A percentile compares a stretch with the other conserved stretches of the same genome.
phyloP scores from a whole-genome alignment of 2,329 filamentous ascomycete species.

The Pezizomycotina sp. region DNA sequence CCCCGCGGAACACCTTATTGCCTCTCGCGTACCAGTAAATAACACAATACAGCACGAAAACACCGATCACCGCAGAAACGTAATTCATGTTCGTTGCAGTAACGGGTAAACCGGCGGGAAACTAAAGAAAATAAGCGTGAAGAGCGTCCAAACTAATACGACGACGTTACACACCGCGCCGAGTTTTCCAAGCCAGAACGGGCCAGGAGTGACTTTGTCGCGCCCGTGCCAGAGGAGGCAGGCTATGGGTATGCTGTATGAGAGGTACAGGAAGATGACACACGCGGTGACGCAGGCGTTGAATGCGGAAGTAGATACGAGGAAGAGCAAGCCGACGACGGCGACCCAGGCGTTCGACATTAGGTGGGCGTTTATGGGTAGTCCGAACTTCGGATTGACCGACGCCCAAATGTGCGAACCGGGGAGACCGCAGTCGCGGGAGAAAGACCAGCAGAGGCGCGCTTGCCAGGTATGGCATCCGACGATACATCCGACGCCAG shows the following conservation, averaged over 20 bases:
- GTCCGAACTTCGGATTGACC: slow-evolving; percentile 28
- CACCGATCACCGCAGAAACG: slow-evolving; percentile 26
- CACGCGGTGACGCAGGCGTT: slow-evolving; percentile 27
- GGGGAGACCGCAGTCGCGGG: slow-evolving; percentile 32
- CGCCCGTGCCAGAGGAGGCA: slow-evolving; percentile 31
- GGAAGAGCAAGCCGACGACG: slow-evolving; percentile 32
- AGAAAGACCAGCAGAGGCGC: slow-evolving; percentile 32
- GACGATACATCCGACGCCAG: slow-evolving; percentile 33
- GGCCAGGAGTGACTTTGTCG: slow-evolving; percentile 30
- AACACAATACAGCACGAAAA: slow-evolving; percentile 21
- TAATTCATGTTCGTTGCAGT: slow-evolving; percentile 27
- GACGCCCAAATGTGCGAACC: slow-evolving; percentile 29
- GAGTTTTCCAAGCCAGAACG: slow-evolving; percentile 29
- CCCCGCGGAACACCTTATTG: slow-evolving; percentile 23
- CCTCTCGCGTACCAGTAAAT: slow-evolving; percentile 25
- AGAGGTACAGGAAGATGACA: slow-evolving; percentile 25
- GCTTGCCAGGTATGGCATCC: slow-evolving; percentile 26
- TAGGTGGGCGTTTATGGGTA: slow-evolving; percentile 31
- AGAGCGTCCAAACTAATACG: slow-evolving; percentile 30
- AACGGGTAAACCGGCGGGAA: slow-evolving; percentile 33
- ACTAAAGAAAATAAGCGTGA: slow-evolving; percentile 33
- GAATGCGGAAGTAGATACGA: slow-evolving; percentile 33
- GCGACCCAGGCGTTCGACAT: slow-evolving; percentile 28
- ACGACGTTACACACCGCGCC: slow-evolving; percentile 29
- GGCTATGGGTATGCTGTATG: slow-evolving; percentile 27